Evolutionary conservation across 73 alveolate genomes (phyloP).

Genomic region (Paramecium caudatum): DNA sequence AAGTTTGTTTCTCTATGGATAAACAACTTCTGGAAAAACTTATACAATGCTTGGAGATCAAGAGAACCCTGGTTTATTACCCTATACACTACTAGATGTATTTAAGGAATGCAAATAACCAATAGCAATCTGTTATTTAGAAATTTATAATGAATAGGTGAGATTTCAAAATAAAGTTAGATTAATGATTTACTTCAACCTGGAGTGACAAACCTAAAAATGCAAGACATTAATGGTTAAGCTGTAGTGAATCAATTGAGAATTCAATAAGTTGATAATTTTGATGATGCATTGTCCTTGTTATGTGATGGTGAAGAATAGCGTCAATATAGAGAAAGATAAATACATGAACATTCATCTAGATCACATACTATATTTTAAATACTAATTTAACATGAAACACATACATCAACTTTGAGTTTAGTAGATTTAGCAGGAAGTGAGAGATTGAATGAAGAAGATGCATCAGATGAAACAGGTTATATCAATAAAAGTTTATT

Average conservation of each 20-base stretch:
- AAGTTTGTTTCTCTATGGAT: conserved; percentile 89
- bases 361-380: conserved; percentile 95
- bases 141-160: conserved; percentile 85
- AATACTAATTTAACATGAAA: conserved; percentile 78
- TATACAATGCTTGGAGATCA: conserved; percentile 87
- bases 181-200: conserved; percentile 86
- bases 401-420: conserved; percentile 78
- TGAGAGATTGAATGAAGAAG: conserved; percentile 91
- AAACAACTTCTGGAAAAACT: conserved; percentile 92
- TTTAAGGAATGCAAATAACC: conserved; percentile 77
- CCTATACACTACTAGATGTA: conserved; percentile 82
- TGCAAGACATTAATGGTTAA: conserved; percentile 80
- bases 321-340: conserved; percentile 92
- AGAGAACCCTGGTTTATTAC: conserved; percentile 83
- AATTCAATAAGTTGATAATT: conserved; percentile 82
- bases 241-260: conserved; percentile 90
- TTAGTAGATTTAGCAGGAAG: conserved; percentile 98
- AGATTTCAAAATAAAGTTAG: neutral
- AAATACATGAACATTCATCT: conserved; percentile 94
- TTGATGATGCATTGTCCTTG: conserved; percentile 89
- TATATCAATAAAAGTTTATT: conserved; percentile 93
- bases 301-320: conserved; percentile 93
- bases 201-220: conserved; percentile 78
- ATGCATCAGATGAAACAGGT: conserved; percentile 92
- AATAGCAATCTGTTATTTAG: conserved; percentile 82